These are phyloP conservation scores for Clarireedia monteithiana DNA, from an alignment of 2,329 filamentous ascomycete species.

Conservation along the genomic window DNA sequence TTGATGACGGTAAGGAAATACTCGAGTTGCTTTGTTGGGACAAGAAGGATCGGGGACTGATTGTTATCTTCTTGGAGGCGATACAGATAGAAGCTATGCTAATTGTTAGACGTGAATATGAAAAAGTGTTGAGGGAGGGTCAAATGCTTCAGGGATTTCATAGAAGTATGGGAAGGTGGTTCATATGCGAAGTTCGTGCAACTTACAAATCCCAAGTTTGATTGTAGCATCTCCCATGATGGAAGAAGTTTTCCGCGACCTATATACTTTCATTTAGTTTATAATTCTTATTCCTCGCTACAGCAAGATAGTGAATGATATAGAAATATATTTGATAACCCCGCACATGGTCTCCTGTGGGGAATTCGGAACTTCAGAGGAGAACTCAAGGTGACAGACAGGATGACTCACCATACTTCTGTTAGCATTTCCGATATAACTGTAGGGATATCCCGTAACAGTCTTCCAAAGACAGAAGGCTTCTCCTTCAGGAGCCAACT, in stretches of 20 bases:
- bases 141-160: not conserved
- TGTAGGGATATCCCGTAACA: constrained; percentile 50
- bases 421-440: constrained; percentile 49
- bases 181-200: not conserved
- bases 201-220: constrained; percentile 71
- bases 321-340: not conserved
- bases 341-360: not conserved
- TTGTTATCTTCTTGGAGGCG: constrained; percentile 38
- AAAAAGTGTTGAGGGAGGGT: not conserved
- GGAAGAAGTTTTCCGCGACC: constrained; percentile 35
- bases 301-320: not conserved
- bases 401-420: constrained; percentile 13
- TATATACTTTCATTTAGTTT: constrained; percentile 10
- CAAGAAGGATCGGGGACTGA: constrained; percentile 53
- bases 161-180: too few species aligned
- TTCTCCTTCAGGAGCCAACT: constrained; percentile 24
- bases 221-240: constrained; percentile 46
- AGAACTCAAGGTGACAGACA: not conserved
- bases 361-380: not conserved
- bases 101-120: constrained; percentile 1
- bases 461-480: constrained; percentile 45
- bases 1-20: constrained; percentile 60
- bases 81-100: constrained; percentile 58
- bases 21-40: constrained; percentile 59
- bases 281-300: not conserved